These are phyloP conservation scores for Schizopora paradoxa DNA, from an alignment of 1,284 basidiomycete species.

Conservation along the genomic window DNA sequence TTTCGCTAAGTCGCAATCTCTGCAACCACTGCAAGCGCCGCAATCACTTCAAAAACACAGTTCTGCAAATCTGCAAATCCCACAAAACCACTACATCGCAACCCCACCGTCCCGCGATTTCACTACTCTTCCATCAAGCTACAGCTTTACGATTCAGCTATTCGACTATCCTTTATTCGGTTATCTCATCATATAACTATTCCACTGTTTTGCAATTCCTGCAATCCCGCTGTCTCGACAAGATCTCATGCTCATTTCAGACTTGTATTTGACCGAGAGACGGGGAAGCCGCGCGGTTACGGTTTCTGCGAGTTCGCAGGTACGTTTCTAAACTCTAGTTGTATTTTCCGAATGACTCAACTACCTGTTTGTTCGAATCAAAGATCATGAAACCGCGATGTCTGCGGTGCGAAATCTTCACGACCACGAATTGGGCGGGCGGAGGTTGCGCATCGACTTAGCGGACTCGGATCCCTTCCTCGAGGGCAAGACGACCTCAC, in stretches of 20 bases:
- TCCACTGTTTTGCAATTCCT: too few relatives aligned
- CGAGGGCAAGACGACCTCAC: constrained; percentile 46
- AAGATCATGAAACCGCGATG: constrained; percentile 88
- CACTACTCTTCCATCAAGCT: too few relatives aligned
- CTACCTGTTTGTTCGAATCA: constrained; percentile 6
- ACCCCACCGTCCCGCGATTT: too few relatives aligned
- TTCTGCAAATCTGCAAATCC: too few relatives aligned
- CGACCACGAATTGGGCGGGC: constrained; percentile 64
- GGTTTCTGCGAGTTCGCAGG: constrained; percentile 97
- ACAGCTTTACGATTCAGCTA: too few relatives aligned
- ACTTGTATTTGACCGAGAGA: constrained; percentile 93
- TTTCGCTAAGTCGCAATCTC: too few relatives aligned
- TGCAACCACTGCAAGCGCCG: too few relatives aligned
- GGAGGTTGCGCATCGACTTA: constrained; percentile 69
- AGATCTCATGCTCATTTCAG: constrained; percentile 35
- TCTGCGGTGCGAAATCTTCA: constrained; percentile 78
- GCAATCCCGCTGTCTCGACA: too few relatives aligned
- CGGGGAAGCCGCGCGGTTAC: constrained; percentile 94
- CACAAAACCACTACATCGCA: too few relatives aligned
- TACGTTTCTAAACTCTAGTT: constrained; percentile 44
- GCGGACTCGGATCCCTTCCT: constrained; percentile 46
- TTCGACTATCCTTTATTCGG: too few relatives aligned
- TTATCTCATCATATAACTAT: too few relatives aligned
- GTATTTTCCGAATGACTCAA: constrained; percentile 32
- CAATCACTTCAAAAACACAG: neutral